Evolutionary conservation across 371 early-diverging fungal genomes (phyloP), one percentile per base, ranked within the genome.

Genomic region (Circinella minor): DNA sequence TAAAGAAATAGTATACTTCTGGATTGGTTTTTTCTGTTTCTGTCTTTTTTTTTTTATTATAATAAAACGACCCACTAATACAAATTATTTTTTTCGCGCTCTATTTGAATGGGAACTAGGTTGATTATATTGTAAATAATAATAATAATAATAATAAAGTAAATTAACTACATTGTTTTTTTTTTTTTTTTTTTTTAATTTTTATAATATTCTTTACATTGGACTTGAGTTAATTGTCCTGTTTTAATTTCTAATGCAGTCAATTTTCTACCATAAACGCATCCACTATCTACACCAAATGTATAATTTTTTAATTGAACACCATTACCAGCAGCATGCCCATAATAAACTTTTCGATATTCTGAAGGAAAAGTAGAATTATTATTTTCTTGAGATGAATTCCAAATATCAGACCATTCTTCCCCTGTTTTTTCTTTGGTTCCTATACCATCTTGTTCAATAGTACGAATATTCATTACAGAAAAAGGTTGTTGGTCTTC

Each of bases 251-350:
- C 80, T 17, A 88, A 75, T 1, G 90, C 92, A 4, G 91, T 86
- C 69, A 93, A 67, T 17, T 79, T 57, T 1, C 82, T 68, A 14
- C 93, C 93, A 70, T 90, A 85, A 10, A 91, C 92, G 70, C 92
- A 92, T 3, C 91, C 90, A 3, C 85, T 87, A 65, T 93, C 93
- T 3, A 92, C 46, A 1, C 93, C 92, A 73, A 86, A 82, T 4
- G 89, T 82, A 67, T 80, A 80, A 0, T 75, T 54, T 64, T 86
- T 77, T 2, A 91, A 67, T 43, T 88, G 84, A 48, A 93, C 74
- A 3, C 85, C 85, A 27, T 90, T 78, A 0, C 86, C 74, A 4
- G 93, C 87, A 51, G 88, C 92, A 72, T 93, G 93, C 0, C 93
- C 93, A 72, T 91, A 93, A 47, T 85, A 82, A 20, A 90, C 63